Conservation (phyloP, 2,329 filamentous ascomycete genomes). For the Daldinia sp. region DNA sequence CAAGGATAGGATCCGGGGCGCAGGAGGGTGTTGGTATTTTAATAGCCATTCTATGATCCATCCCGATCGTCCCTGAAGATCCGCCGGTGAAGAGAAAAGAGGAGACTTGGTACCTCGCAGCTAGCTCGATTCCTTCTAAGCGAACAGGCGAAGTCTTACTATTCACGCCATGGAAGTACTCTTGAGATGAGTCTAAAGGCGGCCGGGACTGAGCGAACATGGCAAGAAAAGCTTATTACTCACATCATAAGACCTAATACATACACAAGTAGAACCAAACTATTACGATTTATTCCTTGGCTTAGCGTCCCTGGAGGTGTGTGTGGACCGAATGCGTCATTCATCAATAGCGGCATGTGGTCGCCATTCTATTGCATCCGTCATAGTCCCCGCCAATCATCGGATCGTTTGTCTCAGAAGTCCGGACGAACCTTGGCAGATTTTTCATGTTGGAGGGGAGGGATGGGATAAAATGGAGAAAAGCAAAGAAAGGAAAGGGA, state of each 20-base stretch:
- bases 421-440: slow-evolving; percentile 34
- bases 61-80: slow-evolving; percentile 44
- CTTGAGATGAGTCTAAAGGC: neutral
- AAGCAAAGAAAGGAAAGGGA: neutral
- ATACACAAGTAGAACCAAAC: no score
- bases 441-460: slow-evolving; percentile 4
- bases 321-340: slow-evolving; percentile 44
- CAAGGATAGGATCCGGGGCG: neutral
- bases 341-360: slow-evolving; percentile 39
- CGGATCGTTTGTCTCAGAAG: slow-evolving; percentile 39
- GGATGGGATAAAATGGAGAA: slow-evolving; percentile 15
- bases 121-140: slow-evolving; percentile 16
- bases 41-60: slow-evolving; percentile 29
- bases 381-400: slow-evolving; percentile 40
- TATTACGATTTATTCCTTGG: slow-evolving; percentile 16
- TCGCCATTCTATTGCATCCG: slow-evolving; percentile 28
- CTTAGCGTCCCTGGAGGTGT: slow-evolving; percentile 22
- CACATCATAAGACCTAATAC: slow-evolving; percentile 23
- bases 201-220: slow-evolving; percentile 4
- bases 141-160: slow-evolving; percentile 16
- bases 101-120: slow-evolving; percentile 39
- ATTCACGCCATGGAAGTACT: neutral
- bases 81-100: slow-evolving; percentile 26
- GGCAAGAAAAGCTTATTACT: slow-evolving; percentile 34
- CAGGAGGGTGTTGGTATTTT: slow-evolving; percentile 21